Base-by-base conservation (phyloP, 2,329 filamentous ascomycete species). In the Claviceps monticola region DNA sequence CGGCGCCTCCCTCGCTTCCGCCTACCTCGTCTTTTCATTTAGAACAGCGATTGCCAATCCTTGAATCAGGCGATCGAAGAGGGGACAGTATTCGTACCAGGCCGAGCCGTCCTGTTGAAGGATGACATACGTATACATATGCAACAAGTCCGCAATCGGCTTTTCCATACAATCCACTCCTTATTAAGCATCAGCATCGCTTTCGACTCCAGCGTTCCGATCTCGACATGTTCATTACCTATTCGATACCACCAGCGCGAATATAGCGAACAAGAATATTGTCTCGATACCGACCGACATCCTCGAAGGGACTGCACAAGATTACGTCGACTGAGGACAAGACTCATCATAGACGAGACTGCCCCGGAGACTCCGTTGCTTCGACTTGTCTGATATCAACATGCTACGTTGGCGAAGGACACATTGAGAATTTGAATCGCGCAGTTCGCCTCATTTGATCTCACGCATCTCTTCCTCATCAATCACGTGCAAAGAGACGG, bases 401-500 rank as follows among this genome's bases (percentile, higher is more conserved):
- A 23, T 44, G 43, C 23, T 11, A 11, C 5, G 34, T 46, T 21
- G 34, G 36, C 39, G 23, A 16, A 29, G 26, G 21, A 29, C 38
- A 36, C 17, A 42, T 49, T 44, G 17, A 19, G 17, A 21, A 29
- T 29, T 8, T 29, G 26, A 29, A 9, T 9, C 26, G 8, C 26
- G 26, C 26, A 29, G 26, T 29, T 29, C 8, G 26, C 3, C 26
- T 9, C 26, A 29, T 29, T 29, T 1, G 8, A 29, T 9, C 9
- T 29, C 26, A 29, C 26, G 7, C 8, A 29, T 9, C 26, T 26
- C 26, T 26, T 19, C 2, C 49, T 16, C 37, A 19, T 48, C 51
- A 53, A 50, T 50, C 48, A 53, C 51, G 48, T 49, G 51, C 19
- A 16, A 21, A 6, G 23, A 44, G 23, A 11, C 37, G 44, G 36